These are phyloP conservation scores for Chlorella sp. DNA, from an alignment of 139 green algal species.

Conservation along the genomic window DNA sequence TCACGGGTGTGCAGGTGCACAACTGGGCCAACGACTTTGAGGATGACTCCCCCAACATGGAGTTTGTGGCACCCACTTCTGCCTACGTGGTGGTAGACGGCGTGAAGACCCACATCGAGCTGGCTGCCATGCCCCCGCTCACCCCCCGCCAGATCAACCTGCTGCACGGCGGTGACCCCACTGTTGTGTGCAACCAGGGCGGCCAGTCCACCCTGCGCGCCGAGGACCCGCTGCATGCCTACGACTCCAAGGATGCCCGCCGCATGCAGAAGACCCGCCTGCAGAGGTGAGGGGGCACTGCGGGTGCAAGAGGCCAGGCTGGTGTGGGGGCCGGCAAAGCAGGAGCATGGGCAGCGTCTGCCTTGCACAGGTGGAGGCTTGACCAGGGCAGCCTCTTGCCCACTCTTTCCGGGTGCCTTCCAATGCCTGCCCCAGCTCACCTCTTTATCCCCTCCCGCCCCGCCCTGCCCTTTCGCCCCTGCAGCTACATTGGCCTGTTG, in stretches of 20 bases:
- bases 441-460: not conserved
- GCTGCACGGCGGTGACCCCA: not conserved
- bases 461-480: not conserved
- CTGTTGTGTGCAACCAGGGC: constrained; percentile 38
- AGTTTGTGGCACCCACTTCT: constrained; percentile 74
- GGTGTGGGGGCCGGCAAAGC: too few species aligned
- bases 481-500: constrained; percentile 13
- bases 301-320: too few species aligned
- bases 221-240: constrained; percentile 48
- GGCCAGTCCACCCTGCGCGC: constrained; percentile 42
- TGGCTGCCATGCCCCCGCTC: constrained; percentile 58
- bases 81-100: constrained; percentile 83
- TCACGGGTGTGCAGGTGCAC: constrained; percentile 92
- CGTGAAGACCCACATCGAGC: constrained; percentile 75
- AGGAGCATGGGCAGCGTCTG: too few species aligned
- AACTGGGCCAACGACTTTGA: constrained; percentile 72
- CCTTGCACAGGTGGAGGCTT: too few species aligned
- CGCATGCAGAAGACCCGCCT: not conserved
- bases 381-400: not conserved
- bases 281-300: constrained; percentile 9
- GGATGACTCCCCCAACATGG: constrained; percentile 67
- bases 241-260: constrained; percentile 29
- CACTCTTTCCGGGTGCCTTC: not conserved
- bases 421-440: not conserved
- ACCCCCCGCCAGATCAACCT: constrained; percentile 34